Evolutionary conservation across 495 filamentous ascomycete species (phyloP).

Genomic region (Daldinia caldariorum): DNA sequence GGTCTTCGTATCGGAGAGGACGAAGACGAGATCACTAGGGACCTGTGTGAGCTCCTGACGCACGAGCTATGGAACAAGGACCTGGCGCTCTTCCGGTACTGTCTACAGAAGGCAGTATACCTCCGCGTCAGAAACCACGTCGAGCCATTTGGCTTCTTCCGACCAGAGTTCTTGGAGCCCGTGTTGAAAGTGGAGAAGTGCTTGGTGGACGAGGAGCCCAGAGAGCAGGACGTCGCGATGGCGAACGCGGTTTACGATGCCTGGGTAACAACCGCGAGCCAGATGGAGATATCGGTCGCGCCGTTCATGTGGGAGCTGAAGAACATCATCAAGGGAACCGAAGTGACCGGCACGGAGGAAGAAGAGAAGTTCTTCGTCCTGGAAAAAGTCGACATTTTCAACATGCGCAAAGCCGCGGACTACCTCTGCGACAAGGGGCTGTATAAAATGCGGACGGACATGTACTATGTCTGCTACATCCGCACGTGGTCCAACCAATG

Average conservation of each 20-base stretch:
- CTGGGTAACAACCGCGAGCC: not conserved
- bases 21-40: not conserved
- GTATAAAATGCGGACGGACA: not conserved
- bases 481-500: not conserved
- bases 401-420: not conserved
- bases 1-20: not conserved
- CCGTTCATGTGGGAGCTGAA: not conserved
- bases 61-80: not conserved
- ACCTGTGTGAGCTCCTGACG: not conserved
- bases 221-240: not conserved
- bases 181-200: not conserved
- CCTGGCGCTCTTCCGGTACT: not conserved
- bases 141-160: not conserved
- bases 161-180: not conserved
- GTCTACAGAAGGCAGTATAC: not conserved
- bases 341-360: not conserved
- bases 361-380: slow-evolving; percentile 1
- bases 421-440: not conserved
- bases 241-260: not conserved
- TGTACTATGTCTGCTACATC: not conserved
- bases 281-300: not conserved
- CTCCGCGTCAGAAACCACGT: not conserved
- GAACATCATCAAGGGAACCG: not conserved
- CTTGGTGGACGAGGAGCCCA: not conserved
- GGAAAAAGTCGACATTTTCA: not conserved